Base-by-base conservation (phyloP, 23 red algal species). In the Gracilaria caudata region DNA sequence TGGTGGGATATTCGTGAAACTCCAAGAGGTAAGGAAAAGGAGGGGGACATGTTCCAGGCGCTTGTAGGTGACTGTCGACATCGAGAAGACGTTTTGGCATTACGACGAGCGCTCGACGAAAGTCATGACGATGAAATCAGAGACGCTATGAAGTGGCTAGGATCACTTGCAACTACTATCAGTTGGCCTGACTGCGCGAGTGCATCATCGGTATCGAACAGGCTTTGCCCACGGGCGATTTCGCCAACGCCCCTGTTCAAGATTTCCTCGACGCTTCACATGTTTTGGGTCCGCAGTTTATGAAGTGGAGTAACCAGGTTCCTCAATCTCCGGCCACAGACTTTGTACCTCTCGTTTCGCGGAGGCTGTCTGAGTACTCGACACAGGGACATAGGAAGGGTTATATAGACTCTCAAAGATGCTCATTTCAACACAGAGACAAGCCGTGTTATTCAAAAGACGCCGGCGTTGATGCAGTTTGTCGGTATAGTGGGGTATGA, bases 1-100 rank as follows among this genome's bases (percentile, higher is more conserved):
- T 66, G 64, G 47, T 92, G 88, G 88, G 88, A 92, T 55, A 92
- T 92, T 92, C 88, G 88, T 1, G 88, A 92, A 60, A 92, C 72
- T 19, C 60, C 54, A 20, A 82, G 74, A 40, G 76, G 71, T 3
- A 23, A 28, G 60, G 73, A 65, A 26, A 7, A 20, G 0, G 78
- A 30, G 33, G 88, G 66, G 39, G 64, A 72, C 47, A 41, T 66
- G 57, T 33, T n/a, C 0, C 39, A 73, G 16, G 88, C 73, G 26
- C 64, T 92, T 41, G 73, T 21, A 13, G 83, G 88, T 58, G 88
- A 92, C 51, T 83, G 88, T 75, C 77, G 88, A 23, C 45, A 66
- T 45, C 51, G 88, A 26, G 68, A 92, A 24, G 88, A 92, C 35
- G 78, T 81, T 19, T 3, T 71, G 0, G 88, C 40, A 10, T 73